Evolutionary conservation across 192 early-diverging fungal species (phyloP).

Genomic region (Backusella liffmaniae): DNA sequence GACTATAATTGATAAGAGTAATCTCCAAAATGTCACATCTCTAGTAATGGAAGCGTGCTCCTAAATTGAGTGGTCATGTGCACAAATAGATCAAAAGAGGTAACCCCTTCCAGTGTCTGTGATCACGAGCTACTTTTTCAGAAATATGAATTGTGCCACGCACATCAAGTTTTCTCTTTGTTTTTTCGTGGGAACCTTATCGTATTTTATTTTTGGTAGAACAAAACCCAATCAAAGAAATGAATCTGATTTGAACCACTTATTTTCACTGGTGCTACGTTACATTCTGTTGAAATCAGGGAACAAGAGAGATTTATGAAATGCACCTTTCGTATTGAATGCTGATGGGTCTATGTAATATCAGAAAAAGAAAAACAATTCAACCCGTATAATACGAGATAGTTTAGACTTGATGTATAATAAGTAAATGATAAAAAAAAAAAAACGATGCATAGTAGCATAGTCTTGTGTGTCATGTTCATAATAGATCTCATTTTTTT

Average conservation of each 20-base stretch:
- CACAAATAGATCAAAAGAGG: not conserved
- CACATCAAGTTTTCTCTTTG: not conserved
- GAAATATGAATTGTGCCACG: not conserved
- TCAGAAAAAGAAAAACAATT: not conserved
- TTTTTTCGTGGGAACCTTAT: conserved; percentile 8
- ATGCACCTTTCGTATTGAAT: not conserved
- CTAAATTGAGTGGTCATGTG: not conserved
- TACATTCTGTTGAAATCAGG: not conserved
- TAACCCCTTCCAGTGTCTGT: not conserved
- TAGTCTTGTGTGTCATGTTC: not conserved
- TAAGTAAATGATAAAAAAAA: no score
- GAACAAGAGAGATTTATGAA: not conserved
- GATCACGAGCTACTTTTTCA: not conserved
- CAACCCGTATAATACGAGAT: not conserved
- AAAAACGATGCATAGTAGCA: no score
- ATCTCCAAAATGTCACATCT: not conserved
- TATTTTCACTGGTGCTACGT: not conserved
- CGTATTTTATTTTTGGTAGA: not conserved
- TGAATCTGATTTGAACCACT: conserved; percentile 5
- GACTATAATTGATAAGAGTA: not conserved
- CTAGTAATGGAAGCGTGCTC: not conserved
- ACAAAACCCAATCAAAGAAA: conserved; percentile 5
- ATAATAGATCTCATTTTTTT: not conserved
- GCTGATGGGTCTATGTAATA: not conserved
- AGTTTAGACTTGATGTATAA: no score